These are phyloP conservation scores for cucumber (Cucumis sativus) DNA, from an alignment of 306 rosid species.

Conservation along the genomic window DNA sequence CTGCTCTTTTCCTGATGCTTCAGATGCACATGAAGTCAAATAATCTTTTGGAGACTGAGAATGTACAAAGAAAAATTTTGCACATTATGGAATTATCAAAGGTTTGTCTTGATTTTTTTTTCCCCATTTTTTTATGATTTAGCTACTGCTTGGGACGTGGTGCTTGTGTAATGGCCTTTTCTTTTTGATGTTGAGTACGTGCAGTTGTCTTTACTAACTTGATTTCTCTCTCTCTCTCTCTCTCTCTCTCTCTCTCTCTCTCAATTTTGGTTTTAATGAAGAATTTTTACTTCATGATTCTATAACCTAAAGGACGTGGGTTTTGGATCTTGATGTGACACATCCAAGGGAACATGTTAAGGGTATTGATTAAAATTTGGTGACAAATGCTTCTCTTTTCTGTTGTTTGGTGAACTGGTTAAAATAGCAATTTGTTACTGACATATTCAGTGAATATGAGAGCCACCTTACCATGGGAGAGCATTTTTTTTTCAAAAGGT, in stretches of 20 bases:
- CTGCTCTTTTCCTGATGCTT: background rate
- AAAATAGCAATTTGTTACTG: background rate
- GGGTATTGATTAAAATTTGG: background rate
- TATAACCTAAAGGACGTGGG: background rate
- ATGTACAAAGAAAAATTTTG: slow-evolving; percentile 66
- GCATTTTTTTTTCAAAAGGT: background rate
- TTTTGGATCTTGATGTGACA: background rate
- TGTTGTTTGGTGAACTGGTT: background rate
- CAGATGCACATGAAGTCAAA: slow-evolving; percentile 61
- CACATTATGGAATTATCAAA: slow-evolving; percentile 67
- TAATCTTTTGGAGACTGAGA: slow-evolving; percentile 55
- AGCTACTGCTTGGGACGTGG: background rate
- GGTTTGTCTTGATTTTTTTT: slow-evolving; percentile 22
- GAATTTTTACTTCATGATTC: background rate
- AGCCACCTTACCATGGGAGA: background rate
- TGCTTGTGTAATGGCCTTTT: background rate
- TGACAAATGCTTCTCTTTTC: background rate
- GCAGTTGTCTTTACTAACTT: background rate
- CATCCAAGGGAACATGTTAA: background rate
- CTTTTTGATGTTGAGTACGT: background rate
- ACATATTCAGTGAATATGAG: background rate
- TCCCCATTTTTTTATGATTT: background rate
- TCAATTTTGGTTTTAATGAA: background rate
- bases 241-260: background rate
- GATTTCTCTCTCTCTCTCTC: background rate